Base-by-base conservation (phyloP, 495 filamentous ascomycete species). In the Penicillium ucsense region DNA sequence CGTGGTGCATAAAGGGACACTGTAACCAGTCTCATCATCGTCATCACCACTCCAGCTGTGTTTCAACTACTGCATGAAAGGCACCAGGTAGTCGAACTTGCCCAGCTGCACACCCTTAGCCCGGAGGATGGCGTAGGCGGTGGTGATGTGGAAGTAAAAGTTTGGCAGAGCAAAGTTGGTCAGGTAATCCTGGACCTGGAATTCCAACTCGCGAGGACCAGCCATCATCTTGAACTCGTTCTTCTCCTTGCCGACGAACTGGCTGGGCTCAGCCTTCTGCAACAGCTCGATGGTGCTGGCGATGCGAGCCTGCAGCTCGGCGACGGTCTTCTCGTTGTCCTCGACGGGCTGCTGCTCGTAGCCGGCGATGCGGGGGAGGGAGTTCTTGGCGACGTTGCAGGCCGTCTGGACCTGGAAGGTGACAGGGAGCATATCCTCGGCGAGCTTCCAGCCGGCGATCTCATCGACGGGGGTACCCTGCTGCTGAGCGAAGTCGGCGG, bases 401-500 rank as follows among this genome's bases (percentile, higher is more conserved):
- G 36, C 45, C n/a, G 29, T 33, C 8, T 38, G 10, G 8, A 41
- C 10, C 42, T 41, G 46, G 46, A 46, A 53, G 36, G 42, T 44
- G 30, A 32, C 39, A 10, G 51, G 45, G 35, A 38, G 34, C 45
- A 40, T 47, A 41, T 53, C 46, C 42, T 48, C 31, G 37, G 42
- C 30, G 41, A 53, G 42, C 10, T 42, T 12, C 8, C 46, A 46
- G 12, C 46, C 41, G 52, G 52, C 27, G 42, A 55, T 10, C 27
- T 44, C 46, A 8, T 37, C 8, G 36, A 48, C 37, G 5, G 51
- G 30, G 43, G 52, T 52, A 43, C 47, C 47, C 28, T 57, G 49
- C 32, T 53, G 43, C 20, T 44, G 38, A 29, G 47, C 47, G 48
- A 50, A 47, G 11, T 50, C 31, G 29, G 56, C 57, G 42, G 44